Base-by-base conservation (phyloP, 2,329 filamentous ascomycete genomes). In the Penicillium sp. region DNA sequence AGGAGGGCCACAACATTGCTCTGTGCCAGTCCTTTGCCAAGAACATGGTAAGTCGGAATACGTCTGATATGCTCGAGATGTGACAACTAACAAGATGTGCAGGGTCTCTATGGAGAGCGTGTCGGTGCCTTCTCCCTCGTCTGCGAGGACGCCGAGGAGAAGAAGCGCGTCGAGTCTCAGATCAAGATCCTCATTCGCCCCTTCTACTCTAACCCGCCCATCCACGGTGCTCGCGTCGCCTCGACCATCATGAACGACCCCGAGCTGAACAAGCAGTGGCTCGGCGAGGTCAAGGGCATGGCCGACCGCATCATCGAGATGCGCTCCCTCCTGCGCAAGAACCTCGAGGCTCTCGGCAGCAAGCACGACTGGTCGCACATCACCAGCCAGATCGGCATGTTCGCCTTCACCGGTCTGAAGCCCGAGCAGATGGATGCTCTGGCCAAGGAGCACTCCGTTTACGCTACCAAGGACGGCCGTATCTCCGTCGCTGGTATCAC, bases 311-410 rank as follows among this genome's bases (percentile, higher is more conserved):
- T 98, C 78, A 97, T 98, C 74, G 87, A 84, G 72, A 98, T 98
- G 93, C 88, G 93, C 62, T 84, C 87, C 52, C 82, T 95, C 45
- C 84, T 98, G 67, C 94, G 93, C 81, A 81, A 89, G 63, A 94
- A 97, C 77, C 84, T 98, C 46, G 88, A 96, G 81, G 85, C 87
- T 73, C 82, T 96, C 53, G 91, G 91, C 68, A 93, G 87, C 78
- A 89, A 89, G 80, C 89, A 94, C 74, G 88, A 97, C 78, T 98
- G 93, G 93, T 87, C 85, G 70, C 93, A 98, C 79, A 98, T 98
- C 74, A 97, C 93, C 60, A 90, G 80, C 74, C 89, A 95, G 81
- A 98, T 98, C 65, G 93, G 93, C 76, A 98, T 98, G 93, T 98
- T 98, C 68, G 91, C 93, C 61, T 98, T 95, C 80, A 98, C 93